These are phyloP conservation scores for Fusarium sp. DNA, from an alignment of 2,329 filamentous ascomycete genomes.

Conservation along the genomic window DNA sequence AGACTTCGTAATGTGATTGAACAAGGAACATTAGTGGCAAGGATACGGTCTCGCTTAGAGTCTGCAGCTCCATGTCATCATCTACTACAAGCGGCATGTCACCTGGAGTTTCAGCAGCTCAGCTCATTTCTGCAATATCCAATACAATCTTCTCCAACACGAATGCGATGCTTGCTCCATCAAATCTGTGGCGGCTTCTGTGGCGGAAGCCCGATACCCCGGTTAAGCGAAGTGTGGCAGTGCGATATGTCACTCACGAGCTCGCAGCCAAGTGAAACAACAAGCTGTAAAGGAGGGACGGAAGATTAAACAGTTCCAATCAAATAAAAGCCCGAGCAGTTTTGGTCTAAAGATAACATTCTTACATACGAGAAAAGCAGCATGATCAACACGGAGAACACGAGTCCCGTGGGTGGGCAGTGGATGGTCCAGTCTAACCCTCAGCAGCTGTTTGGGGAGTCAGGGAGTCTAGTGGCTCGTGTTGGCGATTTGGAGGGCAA, in stretches of 20 bases:
- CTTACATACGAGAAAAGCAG: slow-evolving; percentile 24
- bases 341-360: slow-evolving; percentile 18
- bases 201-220: slow-evolving; percentile 10
- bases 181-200: slow-evolving; percentile 16
- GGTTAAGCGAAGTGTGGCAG: slow-evolving; percentile 32
- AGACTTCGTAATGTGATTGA: not conserved
- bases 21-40: slow-evolving; percentile 12
- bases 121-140: not conserved
- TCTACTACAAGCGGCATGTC: slow-evolving; percentile 14
- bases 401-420: slow-evolving; percentile 29
- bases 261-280: not conserved
- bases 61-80: not conserved
- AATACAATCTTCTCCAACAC: slow-evolving; percentile 19
- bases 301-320: slow-evolving; percentile 18
- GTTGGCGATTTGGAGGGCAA: slow-evolving; percentile 17
- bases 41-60: slow-evolving; percentile 8
- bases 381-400: slow-evolving; percentile 31
- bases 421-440: slow-evolving; percentile 8
- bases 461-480: slow-evolving; percentile 21
- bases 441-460: slow-evolving; percentile 11
- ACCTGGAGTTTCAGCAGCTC: slow-evolving; percentile 17
- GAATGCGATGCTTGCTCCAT: slow-evolving; percentile 17
- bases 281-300: slow-evolving; percentile 10
- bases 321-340: not conserved
- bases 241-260: slow-evolving; percentile 12